A percentile compares a stretch with the other conserved stretches of the same genome.
Conservation (phyloP, 2,329 filamentous ascomycete species). For the Ophiobolus disseminans region DNA sequence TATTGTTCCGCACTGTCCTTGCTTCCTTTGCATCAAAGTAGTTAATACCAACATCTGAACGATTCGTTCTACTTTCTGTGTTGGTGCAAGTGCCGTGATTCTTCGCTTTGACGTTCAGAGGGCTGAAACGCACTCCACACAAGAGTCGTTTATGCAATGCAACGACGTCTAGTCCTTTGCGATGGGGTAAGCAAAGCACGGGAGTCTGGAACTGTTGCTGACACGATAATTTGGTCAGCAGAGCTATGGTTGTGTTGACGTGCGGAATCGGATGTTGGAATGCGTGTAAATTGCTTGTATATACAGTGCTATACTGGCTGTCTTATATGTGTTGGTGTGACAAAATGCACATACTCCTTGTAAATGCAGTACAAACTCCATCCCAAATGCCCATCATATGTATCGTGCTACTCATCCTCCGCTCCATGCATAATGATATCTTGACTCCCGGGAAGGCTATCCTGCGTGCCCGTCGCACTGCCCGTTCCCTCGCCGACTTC, state of each 20-base stretch:
- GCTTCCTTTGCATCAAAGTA: not conserved
- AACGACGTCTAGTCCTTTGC: too few relatives aligned
- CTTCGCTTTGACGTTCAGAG: too few relatives aligned
- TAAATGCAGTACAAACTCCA: not conserved
- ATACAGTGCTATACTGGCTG: not conserved
- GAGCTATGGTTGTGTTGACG: too few relatives aligned
- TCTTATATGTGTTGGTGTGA: too few relatives aligned
- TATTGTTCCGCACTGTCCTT: not conserved
- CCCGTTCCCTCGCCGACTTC: constrained; percentile 4
- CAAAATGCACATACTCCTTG: not conserved
- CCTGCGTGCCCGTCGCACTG: constrained; percentile 17
- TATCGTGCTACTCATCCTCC: not conserved
- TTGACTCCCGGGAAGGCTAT: constrained; percentile 8
- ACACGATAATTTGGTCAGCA: too few relatives aligned
- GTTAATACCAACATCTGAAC: not conserved
- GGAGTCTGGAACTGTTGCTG: too few relatives aligned
- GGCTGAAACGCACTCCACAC: not conserved
- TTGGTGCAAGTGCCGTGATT: not conserved
- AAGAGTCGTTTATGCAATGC: too few relatives aligned
- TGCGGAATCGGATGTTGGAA: too few relatives aligned
- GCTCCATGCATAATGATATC: constrained; percentile 4
- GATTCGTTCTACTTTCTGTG: not conserved
- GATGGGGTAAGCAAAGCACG: too few relatives aligned
- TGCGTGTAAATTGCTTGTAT: not conserved
- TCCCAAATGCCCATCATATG: not conserved